Percentiles rank a stretch among this genome's conserved stretches.
These are phyloP conservation scores for Globisporangium middletonii DNA, from an alignment of 352 stramenopile genomes.

Conservation along the genomic window DNA sequence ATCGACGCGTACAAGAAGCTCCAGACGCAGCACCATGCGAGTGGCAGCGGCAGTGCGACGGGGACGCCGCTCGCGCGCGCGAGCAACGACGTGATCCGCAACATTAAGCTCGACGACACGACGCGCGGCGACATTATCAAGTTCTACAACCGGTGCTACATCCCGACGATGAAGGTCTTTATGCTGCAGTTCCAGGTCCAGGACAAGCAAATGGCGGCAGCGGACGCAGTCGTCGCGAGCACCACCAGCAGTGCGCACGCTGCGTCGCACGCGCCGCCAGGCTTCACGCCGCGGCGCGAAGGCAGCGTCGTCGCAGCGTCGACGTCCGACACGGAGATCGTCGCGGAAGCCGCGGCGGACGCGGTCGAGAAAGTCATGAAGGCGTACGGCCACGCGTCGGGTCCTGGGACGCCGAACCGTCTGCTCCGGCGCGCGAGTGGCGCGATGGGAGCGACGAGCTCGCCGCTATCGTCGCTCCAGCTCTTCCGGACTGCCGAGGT, in stretches of 20 bases:
- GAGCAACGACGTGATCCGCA: slow-evolving; percentile 64
- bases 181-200: slow-evolving; percentile 82
- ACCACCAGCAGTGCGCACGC: slow-evolving; percentile 12
- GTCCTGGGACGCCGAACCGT: slow-evolving; percentile 39
- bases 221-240: slow-evolving; percentile 52
- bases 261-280: slow-evolving; percentile 19
- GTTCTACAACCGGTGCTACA: slow-evolving; percentile 86
- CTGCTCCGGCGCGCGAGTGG: slow-evolving; percentile 9
- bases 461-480: slow-evolving; percentile 37
- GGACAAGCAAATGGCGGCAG: slow-evolving; percentile 76
- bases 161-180: slow-evolving; percentile 80
- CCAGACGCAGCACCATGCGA: slow-evolving; percentile 19
- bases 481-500: slow-evolving; percentile 73
- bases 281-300: slow-evolving; percentile 34
- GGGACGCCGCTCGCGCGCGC: slow-evolving; percentile 28
- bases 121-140: slow-evolving; percentile 82
- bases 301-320: slow-evolving; percentile 38
- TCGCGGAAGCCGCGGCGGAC: slow-evolving; percentile 62
- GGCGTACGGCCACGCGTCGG: slow-evolving; percentile 21
- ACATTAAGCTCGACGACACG: slow-evolving; percentile 63
- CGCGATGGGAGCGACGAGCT: slow-evolving; percentile 19
- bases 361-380: slow-evolving; percentile 63
- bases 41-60: slow-evolving; percentile 10
- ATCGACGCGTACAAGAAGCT: slow-evolving; percentile 75
- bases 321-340: slow-evolving; percentile 74